phyloP scores from a whole-genome alignment of 2,329 filamentous ascomycete genomes.

The Chaetomiaceae sp. region DNA sequence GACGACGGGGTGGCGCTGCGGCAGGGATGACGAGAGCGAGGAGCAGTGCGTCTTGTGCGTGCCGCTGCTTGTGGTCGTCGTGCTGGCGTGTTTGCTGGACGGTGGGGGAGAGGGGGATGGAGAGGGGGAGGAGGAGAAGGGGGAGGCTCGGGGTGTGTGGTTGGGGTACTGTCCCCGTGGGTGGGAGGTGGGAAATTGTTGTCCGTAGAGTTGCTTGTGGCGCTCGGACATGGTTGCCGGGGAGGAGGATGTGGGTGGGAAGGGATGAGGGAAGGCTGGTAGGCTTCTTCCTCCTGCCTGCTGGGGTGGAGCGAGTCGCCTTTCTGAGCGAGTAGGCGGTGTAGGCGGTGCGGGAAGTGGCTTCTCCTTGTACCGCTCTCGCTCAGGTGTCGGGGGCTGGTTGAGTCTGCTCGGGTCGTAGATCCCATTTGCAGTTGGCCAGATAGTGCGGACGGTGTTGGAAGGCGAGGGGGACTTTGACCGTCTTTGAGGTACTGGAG shows the following conservation, averaged over 20 bases:
- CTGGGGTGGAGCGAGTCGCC: not conserved
- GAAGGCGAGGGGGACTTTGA: not conserved
- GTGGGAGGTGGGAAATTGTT: no score
- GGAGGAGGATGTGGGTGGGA: not conserved
- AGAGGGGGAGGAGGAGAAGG: no score
- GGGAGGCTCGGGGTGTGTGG: no score
- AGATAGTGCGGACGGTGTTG: conserved; percentile 1
- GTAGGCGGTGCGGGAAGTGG: not conserved
- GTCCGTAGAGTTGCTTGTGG: conserved; percentile 5
- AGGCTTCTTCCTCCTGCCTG: no score
- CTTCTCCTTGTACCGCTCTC: conserved; percentile 1
- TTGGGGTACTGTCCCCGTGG: no score
- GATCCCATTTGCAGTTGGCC: not conserved
- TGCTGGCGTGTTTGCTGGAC: no score
- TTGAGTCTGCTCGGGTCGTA: not conserved
- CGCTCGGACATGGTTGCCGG: not conserved
- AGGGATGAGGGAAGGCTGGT: no score
- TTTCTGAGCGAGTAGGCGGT: not conserved
- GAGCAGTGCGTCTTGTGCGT: no score
- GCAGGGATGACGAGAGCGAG: no score
- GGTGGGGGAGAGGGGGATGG: no score
- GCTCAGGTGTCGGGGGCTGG: not conserved
- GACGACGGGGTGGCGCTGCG: no score
- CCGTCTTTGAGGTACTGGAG: not conserved
- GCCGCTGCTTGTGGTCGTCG: no score